These are phyloP conservation scores for Leucosporidium yakuticum DNA, from an alignment of 768 basidiomycete species.

Conservation along the genomic window DNA sequence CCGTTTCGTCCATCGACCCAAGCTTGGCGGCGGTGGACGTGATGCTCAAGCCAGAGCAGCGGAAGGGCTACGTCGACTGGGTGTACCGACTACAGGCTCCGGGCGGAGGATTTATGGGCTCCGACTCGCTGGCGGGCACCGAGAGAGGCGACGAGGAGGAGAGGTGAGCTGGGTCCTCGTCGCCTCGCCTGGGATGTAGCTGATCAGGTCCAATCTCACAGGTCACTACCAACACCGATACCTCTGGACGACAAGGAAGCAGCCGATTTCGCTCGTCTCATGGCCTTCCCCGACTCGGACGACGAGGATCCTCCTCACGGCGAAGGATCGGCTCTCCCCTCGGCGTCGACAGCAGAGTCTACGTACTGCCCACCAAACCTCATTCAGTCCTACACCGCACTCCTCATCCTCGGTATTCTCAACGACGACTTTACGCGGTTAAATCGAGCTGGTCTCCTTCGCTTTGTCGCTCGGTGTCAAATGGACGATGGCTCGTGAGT, in stretches of 20 bases:
- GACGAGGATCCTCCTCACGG: constrained; percentile 39
- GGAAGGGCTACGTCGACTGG: constrained; percentile 69
- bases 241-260: background rate
- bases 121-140: constrained; percentile 51
- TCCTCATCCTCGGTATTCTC: constrained; percentile 74
- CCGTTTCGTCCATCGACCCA: constrained; percentile 44
- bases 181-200: too few relatives aligned
- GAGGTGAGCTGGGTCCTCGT: background rate
- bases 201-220: background rate
- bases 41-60: constrained; percentile 53
- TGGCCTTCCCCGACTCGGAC: constrained; percentile 22
- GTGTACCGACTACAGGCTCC: constrained; percentile 75
- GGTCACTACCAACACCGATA: background rate
- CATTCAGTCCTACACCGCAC: constrained; percentile 88
- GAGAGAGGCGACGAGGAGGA: background rate
- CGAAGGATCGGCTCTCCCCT: background rate
- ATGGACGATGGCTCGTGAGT: constrained; percentile 72
- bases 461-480: constrained; percentile 67
- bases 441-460: constrained; percentile 61
- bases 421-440: constrained; percentile 74
- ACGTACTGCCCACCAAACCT: constrained; percentile 66
- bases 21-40: constrained; percentile 33
- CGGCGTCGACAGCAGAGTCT: background rate
- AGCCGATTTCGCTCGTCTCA: background rate
- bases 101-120: constrained; percentile 35